Evolutionary conservation across 2,329 filamentous ascomycete species (phyloP).

Genomic region (Diaporthe citriasiana): DNA sequence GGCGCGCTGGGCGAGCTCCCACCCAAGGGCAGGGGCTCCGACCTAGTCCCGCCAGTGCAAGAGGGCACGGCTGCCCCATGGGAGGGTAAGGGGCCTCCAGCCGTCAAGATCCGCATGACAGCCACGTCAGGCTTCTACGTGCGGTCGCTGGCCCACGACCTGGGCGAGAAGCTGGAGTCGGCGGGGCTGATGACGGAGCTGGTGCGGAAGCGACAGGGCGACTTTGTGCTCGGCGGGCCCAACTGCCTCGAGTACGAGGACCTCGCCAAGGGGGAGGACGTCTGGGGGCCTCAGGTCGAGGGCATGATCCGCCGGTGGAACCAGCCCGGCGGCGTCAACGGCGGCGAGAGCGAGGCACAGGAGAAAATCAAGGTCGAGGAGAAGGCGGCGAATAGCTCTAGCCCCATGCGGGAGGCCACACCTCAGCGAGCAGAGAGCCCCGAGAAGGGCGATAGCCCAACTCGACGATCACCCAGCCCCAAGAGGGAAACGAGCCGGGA

Average conservation of each 20-base stretch:
- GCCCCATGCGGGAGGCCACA: conserved; percentile 23
- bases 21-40: conserved; percentile 62
- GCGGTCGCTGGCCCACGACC: conserved; percentile 90
- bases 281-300: conserved; percentile 84
- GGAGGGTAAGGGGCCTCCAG: conserved; percentile 77
- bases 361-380: conserved; percentile 40
- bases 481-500: conserved; percentile 9
- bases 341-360: conserved; percentile 43
- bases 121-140: conserved; percentile 98
- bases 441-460: conserved; percentile 2
- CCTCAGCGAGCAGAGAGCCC: conserved; percentile 16
- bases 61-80: conserved; percentile 67
- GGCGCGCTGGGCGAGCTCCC: conserved; percentile 67
- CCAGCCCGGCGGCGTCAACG: conserved; percentile 42
- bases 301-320: conserved; percentile 61
- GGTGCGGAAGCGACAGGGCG: conserved; percentile 83
- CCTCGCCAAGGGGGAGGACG: conserved; percentile 79
- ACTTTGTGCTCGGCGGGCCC: conserved; percentile 78
- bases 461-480: background rate
- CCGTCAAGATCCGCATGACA: conserved; percentile 87
- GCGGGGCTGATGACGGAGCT: conserved; percentile 90
- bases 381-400: conserved; percentile 32
- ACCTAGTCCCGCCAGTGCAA: conserved; percentile 65
- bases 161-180: conserved; percentile 85
- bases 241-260: conserved; percentile 87